Evolutionary conservation across 257 asterid species (phyloP).

Genomic region (Capsicum baccatum): DNA sequence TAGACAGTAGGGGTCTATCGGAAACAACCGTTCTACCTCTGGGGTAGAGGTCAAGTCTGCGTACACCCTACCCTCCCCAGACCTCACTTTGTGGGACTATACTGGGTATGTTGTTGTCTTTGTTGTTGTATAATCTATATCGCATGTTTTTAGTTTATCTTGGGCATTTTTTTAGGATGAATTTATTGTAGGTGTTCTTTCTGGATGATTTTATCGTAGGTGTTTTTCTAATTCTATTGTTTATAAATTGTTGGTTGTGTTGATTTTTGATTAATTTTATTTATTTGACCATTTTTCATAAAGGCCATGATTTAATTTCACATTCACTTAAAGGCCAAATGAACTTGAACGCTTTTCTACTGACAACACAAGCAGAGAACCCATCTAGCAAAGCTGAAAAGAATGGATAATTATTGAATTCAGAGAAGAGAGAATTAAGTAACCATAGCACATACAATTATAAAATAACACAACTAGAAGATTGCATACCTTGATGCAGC

Average conservation of each 20-base stretch:
- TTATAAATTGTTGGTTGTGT: slow-evolving; percentile 11
- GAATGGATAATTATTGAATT: not conserved
- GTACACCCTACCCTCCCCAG: no score
- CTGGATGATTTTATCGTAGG: not conserved
- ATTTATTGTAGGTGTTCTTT: not conserved
- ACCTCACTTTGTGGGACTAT: no score
- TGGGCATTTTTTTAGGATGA: not conserved
- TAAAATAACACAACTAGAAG: slow-evolving; percentile 22
- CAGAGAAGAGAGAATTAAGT: slow-evolving; percentile 15
- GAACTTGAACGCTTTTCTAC: not conserved
- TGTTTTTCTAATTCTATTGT: not conserved
- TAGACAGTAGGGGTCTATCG: no score
- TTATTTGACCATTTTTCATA: not conserved
- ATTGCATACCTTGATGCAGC: slow-evolving; percentile 85
- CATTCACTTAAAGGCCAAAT: not conserved
- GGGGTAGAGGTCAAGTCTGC: no score
- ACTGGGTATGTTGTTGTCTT: no score
- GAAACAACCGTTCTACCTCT: no score
- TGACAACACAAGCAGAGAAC: slow-evolving; percentile 12
- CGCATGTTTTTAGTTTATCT: not conserved
- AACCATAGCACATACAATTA: not conserved
- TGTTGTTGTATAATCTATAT: not conserved
- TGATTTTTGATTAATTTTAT: not conserved
- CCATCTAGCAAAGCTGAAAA: slow-evolving; percentile 18
- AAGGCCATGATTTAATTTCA: not conserved